Evolutionary conservation across 495 filamentous ascomycete genomes (phyloP), one percentile per base, ranked within the genome.

Genomic region (Staphylotrichum tortipilum): DNA sequence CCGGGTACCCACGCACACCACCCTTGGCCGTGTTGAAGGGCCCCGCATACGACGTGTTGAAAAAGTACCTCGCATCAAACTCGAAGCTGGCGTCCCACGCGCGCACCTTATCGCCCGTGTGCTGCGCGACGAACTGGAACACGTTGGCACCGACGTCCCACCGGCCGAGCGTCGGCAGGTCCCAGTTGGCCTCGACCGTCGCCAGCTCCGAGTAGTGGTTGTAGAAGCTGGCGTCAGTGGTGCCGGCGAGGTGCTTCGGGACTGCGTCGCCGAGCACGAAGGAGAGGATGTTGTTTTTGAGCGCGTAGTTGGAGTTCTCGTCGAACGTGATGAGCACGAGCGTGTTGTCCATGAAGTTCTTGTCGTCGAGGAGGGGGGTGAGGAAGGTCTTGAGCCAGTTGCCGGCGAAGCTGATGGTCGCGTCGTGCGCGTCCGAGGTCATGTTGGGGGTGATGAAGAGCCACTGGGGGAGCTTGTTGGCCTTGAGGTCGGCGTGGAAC

Each of bases 401-500:
- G 4, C 77, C 78, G 5, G 80, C 78, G 47, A 78, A 71, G 26
- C 75, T 78, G 47, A 88, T 73, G 61, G 74, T 70, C 43, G 76
- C 80, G 62, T 89, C 83, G 56, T 89, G 84, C 21, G 77, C 85
- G 59, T 82, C 75, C 52, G 65, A 68, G 4, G 68, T 44, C 83
- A 88, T 86, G 70, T 87, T 87, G 12, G 85, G 85, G 14, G 83
- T 88, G 49, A 86, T 78, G 63, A 87, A 86, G 55, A 78, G 75
- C 79, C 80, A 85, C 62, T 88, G 84, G 11, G 83, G 84, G 9
- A 88, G 72, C 21, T 65, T 70, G 39, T 78, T 58, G 44, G 70
- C 64, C 45, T 72, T 65, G 21, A 86, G 64, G 47, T 86, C 83
- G 21, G 76, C 6, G 2, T 28, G 26, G 26, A 28, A 28, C 26